phyloP scores from a whole-genome alignment of 1,284 basidiomycete species.

The Papiliotrema nemorosa region DNA sequence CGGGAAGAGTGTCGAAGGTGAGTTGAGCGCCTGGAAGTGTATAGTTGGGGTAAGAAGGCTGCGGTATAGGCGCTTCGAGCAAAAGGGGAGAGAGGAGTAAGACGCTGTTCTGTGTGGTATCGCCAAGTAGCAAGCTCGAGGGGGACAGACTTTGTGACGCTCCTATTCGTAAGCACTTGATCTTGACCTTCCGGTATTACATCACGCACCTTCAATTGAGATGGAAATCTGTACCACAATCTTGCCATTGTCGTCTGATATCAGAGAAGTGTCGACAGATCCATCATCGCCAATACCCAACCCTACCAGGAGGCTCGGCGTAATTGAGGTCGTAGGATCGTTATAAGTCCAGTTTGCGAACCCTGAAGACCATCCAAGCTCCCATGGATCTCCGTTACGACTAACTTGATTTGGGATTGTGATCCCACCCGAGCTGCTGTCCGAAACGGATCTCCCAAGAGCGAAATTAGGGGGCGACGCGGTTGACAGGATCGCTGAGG shows the following conservation, averaged over 20 bases:
- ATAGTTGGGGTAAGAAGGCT: conserved; percentile 73
- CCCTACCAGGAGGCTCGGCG: not conserved
- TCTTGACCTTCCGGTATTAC: not conserved
- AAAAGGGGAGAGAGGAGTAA: conserved; percentile 72
- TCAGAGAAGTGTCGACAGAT: conserved; percentile 6
- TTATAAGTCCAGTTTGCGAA: conserved; percentile 58
- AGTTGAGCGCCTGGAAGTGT: conserved; percentile 64
- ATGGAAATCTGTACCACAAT: conserved; percentile 20
- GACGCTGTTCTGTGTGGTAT: conserved; percentile 69
- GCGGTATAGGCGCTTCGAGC: conserved; percentile 32
- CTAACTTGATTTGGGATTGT: conserved; percentile 49
- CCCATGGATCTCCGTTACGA: conserved; percentile 54
- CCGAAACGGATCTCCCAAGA: conserved; percentile 50
- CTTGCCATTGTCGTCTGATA: conserved; percentile 27
- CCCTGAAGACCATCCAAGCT: conserved; percentile 54
- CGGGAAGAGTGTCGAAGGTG: conserved; percentile 48
- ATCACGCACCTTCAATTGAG: conserved; percentile 19
- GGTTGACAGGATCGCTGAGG: conserved; percentile 36
- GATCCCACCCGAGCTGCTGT: conserved; percentile 59
- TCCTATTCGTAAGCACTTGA: conserved; percentile 21
- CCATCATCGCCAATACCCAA: conserved; percentile 47
- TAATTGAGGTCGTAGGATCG: conserved; percentile 17
- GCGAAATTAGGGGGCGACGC: conserved; percentile 55
- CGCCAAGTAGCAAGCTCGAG: conserved; percentile 62
- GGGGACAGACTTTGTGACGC: conserved; percentile 55